A percentile compares a stretch with the other conserved stretches of the same genome.
phyloP scores from a whole-genome alignment of 768 basidiomycete species.

The Dentipellis fragilis region DNA sequence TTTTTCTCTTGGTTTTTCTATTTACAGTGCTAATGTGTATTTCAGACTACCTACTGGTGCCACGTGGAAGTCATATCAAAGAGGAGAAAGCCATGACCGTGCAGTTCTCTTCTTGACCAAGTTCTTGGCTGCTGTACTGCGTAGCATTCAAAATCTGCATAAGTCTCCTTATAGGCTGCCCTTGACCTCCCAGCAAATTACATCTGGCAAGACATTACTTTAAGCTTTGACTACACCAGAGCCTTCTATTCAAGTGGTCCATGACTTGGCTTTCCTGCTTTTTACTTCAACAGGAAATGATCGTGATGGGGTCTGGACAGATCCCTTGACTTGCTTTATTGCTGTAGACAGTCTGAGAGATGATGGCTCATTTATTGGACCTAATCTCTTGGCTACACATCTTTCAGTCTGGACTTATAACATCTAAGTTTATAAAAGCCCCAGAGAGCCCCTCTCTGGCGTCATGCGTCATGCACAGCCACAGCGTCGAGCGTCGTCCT shows the following conservation, averaged over 20 bases:
- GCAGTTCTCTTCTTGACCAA: neutral
- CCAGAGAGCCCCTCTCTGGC: too few relatives aligned
- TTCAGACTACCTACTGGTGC: neutral
- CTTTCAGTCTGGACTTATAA: neutral
- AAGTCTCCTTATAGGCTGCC: neutral
- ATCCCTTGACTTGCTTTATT: neutral
- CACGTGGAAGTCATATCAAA: neutral
- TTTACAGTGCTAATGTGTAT: neutral
- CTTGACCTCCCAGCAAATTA: neutral
- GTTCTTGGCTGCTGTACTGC: neutral
- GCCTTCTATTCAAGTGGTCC: neutral
- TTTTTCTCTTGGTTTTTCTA: neutral
- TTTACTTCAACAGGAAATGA: neutral
- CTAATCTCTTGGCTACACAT: neutral
- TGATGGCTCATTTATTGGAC: neutral
- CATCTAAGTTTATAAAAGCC: neutral
- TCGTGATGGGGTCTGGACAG: neutral
- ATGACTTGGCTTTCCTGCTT: neutral
- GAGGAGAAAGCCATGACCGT: neutral
- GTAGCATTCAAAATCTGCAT: neutral
- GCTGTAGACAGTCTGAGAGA: neutral
- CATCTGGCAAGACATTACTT: too few relatives aligned
- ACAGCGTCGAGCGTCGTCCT: too few relatives aligned
- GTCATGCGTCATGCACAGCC: too few relatives aligned
- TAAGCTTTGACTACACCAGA: too few relatives aligned